A percentile compares a stretch with the other conserved stretches of the same genome.
These are phyloP conservation scores for Aspergillus udagawae DNA, from an alignment of 2,329 filamentous ascomycete genomes.

Conservation along the genomic window DNA sequence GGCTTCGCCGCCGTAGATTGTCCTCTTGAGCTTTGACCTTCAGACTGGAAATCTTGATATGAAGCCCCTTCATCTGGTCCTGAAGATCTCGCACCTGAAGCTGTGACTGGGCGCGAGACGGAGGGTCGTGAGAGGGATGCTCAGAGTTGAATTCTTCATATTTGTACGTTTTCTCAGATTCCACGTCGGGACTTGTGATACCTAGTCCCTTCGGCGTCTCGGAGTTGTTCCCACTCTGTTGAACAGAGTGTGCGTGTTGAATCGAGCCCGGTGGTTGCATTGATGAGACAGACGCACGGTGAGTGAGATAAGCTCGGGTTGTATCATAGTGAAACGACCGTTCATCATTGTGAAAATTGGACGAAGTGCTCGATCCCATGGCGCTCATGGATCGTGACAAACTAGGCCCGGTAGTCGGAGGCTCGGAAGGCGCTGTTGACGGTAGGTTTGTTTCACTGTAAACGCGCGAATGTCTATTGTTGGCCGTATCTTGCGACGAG, in stretches of 20 bases:
- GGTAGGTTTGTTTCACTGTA: slow-evolving; percentile 59
- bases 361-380: slow-evolving; percentile 33
- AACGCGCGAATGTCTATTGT: slow-evolving; percentile 55
- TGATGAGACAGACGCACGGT: slow-evolving; percentile 37
- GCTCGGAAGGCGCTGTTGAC: slow-evolving; percentile 30
- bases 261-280: slow-evolving; percentile 22
- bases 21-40: slow-evolving; percentile 77
- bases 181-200: slow-evolving; percentile 21
- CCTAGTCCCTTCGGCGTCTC: slow-evolving; percentile 25
- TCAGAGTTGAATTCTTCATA: slow-evolving; percentile 34
- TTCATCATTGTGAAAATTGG: slow-evolving; percentile 28
- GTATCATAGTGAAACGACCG: slow-evolving; percentile 32
- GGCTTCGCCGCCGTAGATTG: slow-evolving; percentile 69
- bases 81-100: slow-evolving; percentile 70
- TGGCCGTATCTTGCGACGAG: slow-evolving; percentile 31
- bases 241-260: slow-evolving; percentile 4
- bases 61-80: slow-evolving; percentile 80
- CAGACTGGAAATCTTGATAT: slow-evolving; percentile 76
- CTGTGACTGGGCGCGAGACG: slow-evolving; percentile 67
- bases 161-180: slow-evolving; percentile 22
- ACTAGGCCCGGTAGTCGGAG: slow-evolving; percentile 32
- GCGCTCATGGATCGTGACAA: slow-evolving; percentile 62
- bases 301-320: slow-evolving; percentile 29
- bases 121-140: slow-evolving; percentile 39
- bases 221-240: slow-evolving; percentile 13